A percentile compares a stretch with the other conserved stretches of the same genome.
phyloP scores from a whole-genome alignment of 768 basidiomycete species.

The Kwoniella heveanensis region DNA sequence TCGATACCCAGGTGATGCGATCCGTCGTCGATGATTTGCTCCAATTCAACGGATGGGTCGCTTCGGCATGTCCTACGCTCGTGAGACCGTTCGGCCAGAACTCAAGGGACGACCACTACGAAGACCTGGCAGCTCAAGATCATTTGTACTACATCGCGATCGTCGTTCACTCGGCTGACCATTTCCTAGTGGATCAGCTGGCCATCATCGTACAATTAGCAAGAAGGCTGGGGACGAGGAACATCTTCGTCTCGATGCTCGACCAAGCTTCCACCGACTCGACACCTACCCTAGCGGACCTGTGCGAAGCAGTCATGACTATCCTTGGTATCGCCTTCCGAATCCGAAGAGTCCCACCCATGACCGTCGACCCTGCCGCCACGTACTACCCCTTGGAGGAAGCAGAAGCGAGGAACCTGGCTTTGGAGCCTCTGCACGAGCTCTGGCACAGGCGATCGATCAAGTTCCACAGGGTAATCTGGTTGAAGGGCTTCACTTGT shows the following conservation, averaged over 20 bases:
- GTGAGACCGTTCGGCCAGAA: conserved; percentile 93
- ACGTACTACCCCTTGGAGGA: conserved; percentile 97
- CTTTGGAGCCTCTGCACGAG: conserved; percentile 84
- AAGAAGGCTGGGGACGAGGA: conserved; percentile 80
- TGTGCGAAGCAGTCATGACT: conserved; percentile 92
- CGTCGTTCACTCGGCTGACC: conserved; percentile 95
- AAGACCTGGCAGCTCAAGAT: conserved; percentile 79
- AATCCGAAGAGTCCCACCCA: conserved; percentile 84
- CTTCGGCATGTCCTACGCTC: conserved; percentile 89
- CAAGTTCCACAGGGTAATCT: conserved; percentile 85
- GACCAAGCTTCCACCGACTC: conserved; percentile 96
- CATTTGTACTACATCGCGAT: conserved; percentile 93
- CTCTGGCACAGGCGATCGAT: conserved; percentile 74
- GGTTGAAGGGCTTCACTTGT: conserved; percentile 98
- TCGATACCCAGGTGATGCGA: conserved; percentile 86
- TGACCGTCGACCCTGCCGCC: conserved; percentile 83
- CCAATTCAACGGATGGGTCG: conserved; percentile 98
- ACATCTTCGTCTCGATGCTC: conserved; percentile 95
- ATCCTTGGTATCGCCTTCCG: conserved; percentile 90
- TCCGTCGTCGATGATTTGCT: conserved; percentile 88
- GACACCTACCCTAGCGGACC: conserved; percentile 87
- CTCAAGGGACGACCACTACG: conserved; percentile 79
- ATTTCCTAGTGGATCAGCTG: conserved; percentile 97
- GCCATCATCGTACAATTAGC: conserved; percentile 97
- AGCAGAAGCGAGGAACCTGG: conserved; percentile 88